These are phyloP conservation scores for Cymbopogon flexuosus DNA, from an alignment of 202 grass and related monocot species.

Conservation along the genomic window DNA sequence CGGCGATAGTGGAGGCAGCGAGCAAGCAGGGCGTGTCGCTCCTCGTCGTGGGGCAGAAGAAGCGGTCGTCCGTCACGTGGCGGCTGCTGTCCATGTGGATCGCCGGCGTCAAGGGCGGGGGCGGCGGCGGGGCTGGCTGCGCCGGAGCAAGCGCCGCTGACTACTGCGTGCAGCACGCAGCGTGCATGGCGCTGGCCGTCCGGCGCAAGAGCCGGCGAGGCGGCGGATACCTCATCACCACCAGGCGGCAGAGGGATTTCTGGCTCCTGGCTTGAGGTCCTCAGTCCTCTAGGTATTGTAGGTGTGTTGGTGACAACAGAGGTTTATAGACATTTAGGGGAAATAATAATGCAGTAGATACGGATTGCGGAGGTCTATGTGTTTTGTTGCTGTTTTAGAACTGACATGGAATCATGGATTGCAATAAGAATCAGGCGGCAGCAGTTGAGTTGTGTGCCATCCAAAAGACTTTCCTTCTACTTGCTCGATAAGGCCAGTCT, in stretches of 20 bases:
- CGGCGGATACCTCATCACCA: slow-evolving; percentile 74
- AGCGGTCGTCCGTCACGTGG: slow-evolving; percentile 48
- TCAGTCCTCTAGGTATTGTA: neutral
- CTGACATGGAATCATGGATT: slow-evolving; percentile 2
- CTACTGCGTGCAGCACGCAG: slow-evolving; percentile 64
- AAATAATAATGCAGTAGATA: slow-evolving; percentile 19
- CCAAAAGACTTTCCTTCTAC: neutral
- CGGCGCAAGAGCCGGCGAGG: slow-evolving; percentile 60
- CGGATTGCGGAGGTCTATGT: slow-evolving; percentile 3
- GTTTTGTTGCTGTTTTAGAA: slow-evolving; percentile 11
- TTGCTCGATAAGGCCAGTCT: neutral
- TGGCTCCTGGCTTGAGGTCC: slow-evolving; percentile 70
- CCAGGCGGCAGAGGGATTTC: slow-evolving; percentile 63
- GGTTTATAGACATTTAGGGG: neutral
- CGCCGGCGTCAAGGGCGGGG: neutral
- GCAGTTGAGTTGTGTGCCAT: neutral
- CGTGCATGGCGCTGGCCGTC: slow-evolving; percentile 62
- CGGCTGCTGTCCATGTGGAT: slow-evolving; percentile 55
- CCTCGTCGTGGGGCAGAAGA: slow-evolving; percentile 71
- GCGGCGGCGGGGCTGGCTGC: no score
- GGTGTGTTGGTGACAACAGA: neutral
- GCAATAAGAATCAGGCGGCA: neutral
- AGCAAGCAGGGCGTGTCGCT: slow-evolving; percentile 49
- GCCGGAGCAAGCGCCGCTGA: slow-evolving; percentile 25
- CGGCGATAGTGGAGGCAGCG: slow-evolving; percentile 59